phyloP scores from a whole-genome alignment of 2,329 filamentous ascomycete genomes.

The Capronia coronata region DNA sequence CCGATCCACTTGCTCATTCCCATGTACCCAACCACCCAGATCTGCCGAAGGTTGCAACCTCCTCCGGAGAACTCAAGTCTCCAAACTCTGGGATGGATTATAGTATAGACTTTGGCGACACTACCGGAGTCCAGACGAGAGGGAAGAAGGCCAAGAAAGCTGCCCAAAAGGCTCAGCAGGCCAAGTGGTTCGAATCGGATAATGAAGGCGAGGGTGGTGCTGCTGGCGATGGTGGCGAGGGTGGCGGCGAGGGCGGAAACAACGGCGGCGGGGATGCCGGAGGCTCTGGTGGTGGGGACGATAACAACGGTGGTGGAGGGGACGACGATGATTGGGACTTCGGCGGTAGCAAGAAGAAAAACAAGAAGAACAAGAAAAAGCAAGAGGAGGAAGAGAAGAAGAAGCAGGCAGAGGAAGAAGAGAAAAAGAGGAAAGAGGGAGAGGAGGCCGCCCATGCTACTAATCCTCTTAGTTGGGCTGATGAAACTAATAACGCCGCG shows the following conservation, averaged over 20 bases:
- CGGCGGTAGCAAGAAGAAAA: slow-evolving; percentile 33
- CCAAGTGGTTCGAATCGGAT: slow-evolving; percentile 42
- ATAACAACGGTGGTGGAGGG: slow-evolving; percentile 38
- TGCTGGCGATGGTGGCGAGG: slow-evolving; percentile 33
- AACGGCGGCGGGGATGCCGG: slow-evolving; percentile 31
- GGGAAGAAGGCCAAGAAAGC: slow-evolving; percentile 45
- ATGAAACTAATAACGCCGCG: slow-evolving; percentile 37
- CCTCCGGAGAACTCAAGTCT: neutral
- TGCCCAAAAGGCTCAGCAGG: slow-evolving; percentile 39
- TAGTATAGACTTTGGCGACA: slow-evolving; percentile 38
- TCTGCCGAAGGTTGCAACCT: neutral
- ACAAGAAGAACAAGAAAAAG: slow-evolving; percentile 34
- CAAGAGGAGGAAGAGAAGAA: slow-evolving; percentile 33
- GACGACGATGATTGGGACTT: slow-evolving; percentile 39
- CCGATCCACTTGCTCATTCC: slow-evolving; percentile 35
- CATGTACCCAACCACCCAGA: slow-evolving; percentile 16
- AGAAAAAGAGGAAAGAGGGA: slow-evolving; percentile 32
- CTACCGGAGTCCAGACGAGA: slow-evolving; percentile 27
- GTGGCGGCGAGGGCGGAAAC: slow-evolving; percentile 34
- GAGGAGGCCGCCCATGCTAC: slow-evolving; percentile 32
- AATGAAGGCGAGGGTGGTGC: slow-evolving; percentile 40
- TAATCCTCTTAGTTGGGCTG: slow-evolving; percentile 41
- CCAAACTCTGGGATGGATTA: slow-evolving; percentile 20
- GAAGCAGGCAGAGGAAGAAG: slow-evolving; percentile 32
- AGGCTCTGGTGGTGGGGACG: slow-evolving; percentile 31